Evolutionary conservation across 169 alveolate species (phyloP), one percentile per base, ranked within the genome.

Genomic region (Eimeria nieschulzi): DNA sequence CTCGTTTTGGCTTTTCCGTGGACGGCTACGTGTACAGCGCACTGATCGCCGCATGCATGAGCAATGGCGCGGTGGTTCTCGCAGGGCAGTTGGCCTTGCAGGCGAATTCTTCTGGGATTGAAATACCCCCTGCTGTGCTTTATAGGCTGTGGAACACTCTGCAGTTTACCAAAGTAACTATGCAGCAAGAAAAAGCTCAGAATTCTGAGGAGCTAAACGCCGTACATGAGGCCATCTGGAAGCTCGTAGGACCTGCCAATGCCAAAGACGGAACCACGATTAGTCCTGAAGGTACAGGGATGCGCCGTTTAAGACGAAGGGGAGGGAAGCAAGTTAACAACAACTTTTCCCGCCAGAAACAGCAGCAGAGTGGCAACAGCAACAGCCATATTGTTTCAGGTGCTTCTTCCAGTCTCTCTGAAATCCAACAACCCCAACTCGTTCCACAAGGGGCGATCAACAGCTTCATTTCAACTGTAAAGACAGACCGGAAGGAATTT

Each of bases 21-120:
- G 94, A 95, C 82, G 92, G 95, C 33, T 95, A 95, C 87, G 97
- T 95, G 63, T 95, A 95, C 88, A 96, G 97, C 56, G 96, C 97
- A 53, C 85, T 96, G 72, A 94, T 96, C 92, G 92, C 95, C 70
- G 96, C 97, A 39, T 96, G 97, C 80, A 95, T 96, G 68, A 87
- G 95, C 75, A 95, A 95, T 39, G 71, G 87, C 17, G 73, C 87
- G 26, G 66, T 73, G 6, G 51, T 59, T 8, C 59, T 80, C 5
- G 87, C 87, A 19, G 87, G 63, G 9, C 25, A 39, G 72, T 25
- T 80, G 55, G 75, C 73, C 61, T 73, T 80, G 33, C 56, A 80
- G 61, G 87, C 87, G 21, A 6, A 17, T 7, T 21, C 54, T 8
- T 55, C 10, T 23, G 53, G 55, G 25, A 54, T 53, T 51, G 61